Percentiles rank a stretch among this genome's conserved stretches.
phyloP scores from a whole-genome alignment of 2,329 filamentous ascomycete species.

The Claviceps sp. region DNA sequence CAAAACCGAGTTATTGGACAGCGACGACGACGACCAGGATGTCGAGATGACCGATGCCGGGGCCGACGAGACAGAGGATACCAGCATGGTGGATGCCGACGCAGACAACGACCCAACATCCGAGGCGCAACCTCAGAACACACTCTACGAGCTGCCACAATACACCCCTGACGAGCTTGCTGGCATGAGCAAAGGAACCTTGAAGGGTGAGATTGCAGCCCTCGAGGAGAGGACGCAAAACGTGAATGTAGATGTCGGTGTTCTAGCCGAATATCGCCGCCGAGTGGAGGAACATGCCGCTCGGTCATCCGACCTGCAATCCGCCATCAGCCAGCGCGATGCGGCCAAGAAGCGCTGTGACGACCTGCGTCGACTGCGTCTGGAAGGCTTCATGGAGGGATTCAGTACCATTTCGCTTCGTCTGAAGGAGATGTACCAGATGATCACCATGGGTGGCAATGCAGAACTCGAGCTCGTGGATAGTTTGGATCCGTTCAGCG shows the following conservation, averaged over 20 bases:
- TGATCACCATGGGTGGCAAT: slow-evolving; percentile 99
- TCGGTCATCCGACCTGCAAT: slow-evolving; percentile 71
- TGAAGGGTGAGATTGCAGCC: slow-evolving; percentile 48
- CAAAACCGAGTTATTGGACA: slow-evolving; percentile 8
- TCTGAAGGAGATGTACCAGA: slow-evolving; percentile 99
- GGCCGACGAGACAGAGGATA: slow-evolving; percentile 13
- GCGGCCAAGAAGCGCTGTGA: slow-evolving; percentile 84
- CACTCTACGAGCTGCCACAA: slow-evolving; percentile 52
- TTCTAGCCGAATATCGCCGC: slow-evolving; percentile 78
- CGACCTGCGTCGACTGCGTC: slow-evolving; percentile 73
- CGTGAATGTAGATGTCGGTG: slow-evolving; percentile 74
- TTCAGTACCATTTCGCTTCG: slow-evolving; percentile 88
- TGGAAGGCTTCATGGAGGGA: slow-evolving; percentile 97
- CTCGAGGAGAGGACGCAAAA: slow-evolving; percentile 65
- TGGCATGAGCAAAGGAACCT: slow-evolving; percentile 48
- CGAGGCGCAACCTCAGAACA: slow-evolving; percentile 17
- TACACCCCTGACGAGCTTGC: slow-evolving; percentile 62
- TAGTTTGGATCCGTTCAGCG: slow-evolving; percentile 88
- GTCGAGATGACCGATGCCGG: slow-evolving; percentile 21
- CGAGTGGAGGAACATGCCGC: slow-evolving; percentile 71
- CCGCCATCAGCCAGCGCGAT: slow-evolving; percentile 67
- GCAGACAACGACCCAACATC: slow-evolving; percentile 11
- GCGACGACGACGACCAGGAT: slow-evolving; percentile 17
- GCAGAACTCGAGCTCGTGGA: slow-evolving; percentile 95
- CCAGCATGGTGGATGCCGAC: slow-evolving; percentile 9